Conservation (phyloP, 495 filamentous ascomycete genomes). For the Aspergillus kassunensis region DNA sequence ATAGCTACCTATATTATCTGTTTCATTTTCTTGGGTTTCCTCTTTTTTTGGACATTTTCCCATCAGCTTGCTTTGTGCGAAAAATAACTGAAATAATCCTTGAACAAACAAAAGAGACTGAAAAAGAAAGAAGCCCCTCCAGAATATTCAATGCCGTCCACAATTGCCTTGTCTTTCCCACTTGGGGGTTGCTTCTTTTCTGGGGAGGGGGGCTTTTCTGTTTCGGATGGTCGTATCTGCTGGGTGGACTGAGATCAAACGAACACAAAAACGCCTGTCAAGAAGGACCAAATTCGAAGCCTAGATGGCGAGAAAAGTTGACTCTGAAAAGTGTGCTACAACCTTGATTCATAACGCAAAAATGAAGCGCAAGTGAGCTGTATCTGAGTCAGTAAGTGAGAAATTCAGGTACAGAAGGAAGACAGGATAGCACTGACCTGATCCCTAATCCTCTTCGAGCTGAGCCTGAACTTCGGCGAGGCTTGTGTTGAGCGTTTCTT, state of each 20-base stretch:
- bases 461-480: constrained; percentile 11
- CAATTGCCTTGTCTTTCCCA: neutral
- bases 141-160: neutral
- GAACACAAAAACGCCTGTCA: neutral
- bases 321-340: neutral
- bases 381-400: neutral
- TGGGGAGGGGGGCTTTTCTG: neutral
- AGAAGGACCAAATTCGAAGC: neutral
- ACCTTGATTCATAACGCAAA: neutral
- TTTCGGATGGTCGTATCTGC: neutral
- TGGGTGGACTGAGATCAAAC: neutral
- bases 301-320: neutral
- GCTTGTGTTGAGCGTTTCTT: constrained; percentile 8
- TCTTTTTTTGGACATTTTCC: constrained; percentile 1
- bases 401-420: neutral
- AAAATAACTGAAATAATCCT: neutral
- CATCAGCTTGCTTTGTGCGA: no score
- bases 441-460: constrained; percentile 15
- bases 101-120: neutral
- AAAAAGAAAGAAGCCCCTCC: neutral
- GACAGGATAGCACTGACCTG: neutral
- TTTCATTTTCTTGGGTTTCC: neutral
- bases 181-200: neutral
- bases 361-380: neutral
- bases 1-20: neutral